phyloP scores from a whole-genome alignment of 768 basidiomycete genomes.

The Gautieria morchelliformis region DNA sequence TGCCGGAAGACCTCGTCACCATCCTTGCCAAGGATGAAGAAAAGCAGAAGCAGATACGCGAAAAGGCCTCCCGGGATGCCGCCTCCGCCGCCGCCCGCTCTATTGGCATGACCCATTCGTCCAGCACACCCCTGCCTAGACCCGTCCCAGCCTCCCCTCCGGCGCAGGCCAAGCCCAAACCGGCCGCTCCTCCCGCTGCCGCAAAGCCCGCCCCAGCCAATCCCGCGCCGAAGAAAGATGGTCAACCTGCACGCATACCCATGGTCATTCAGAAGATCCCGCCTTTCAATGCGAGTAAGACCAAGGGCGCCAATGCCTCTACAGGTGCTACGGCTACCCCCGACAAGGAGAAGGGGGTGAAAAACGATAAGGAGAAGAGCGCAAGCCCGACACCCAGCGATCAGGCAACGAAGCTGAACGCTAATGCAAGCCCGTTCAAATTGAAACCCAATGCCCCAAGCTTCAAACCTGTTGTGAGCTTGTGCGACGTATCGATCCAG shows the following conservation, averaged over 20 bases:
- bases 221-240: conserved; percentile 2
- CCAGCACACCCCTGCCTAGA: conserved; percentile 7
- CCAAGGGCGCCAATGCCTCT: conserved; percentile 1
- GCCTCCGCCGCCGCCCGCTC: conserved; percentile 54
- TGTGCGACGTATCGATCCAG: neutral
- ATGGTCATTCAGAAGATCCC: conserved; percentile 91
- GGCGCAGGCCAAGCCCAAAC: conserved; percentile 17
- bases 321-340: neutral
- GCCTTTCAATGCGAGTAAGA: conserved; percentile 67
- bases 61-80: conserved; percentile 66
- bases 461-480: conserved; percentile 50
- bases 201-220: conserved; percentile 30
- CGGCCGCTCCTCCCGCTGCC: conserved; percentile 22
- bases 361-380: conserved; percentile 12
- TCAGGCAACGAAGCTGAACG: conserved; percentile 52
- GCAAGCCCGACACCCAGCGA: conserved; percentile 18
- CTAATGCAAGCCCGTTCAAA: conserved; percentile 84
- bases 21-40: conserved; percentile 92
- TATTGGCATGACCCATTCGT: conserved; percentile 27
- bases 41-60: conserved; percentile 74
- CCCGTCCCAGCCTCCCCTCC: conserved; percentile 12
- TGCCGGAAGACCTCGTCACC: conserved; percentile 87
- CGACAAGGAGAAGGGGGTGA: conserved; percentile 16
- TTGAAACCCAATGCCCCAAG: conserved; percentile 74
- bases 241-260: conserved; percentile 24